Evolutionary conservation across 805 yeast genomes (phyloP).

Genomic region (Hanseniaspora nectarophila): DNA sequence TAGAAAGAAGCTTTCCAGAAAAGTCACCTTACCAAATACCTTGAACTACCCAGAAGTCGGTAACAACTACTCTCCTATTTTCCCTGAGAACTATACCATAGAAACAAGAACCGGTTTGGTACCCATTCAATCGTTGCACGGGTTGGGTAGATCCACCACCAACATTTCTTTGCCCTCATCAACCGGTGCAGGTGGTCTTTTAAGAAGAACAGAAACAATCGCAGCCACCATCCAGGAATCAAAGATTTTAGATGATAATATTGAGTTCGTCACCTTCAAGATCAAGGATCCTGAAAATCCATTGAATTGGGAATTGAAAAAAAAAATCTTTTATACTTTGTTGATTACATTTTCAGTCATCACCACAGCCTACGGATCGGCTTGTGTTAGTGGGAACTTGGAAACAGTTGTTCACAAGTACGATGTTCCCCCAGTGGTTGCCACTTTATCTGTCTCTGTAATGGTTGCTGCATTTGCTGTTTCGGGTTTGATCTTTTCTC

Average conservation of each 20-base stretch:
- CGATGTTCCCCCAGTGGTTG: slow-evolving; percentile 64
- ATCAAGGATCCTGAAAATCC: slow-evolving; percentile 82
- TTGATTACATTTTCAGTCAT: slow-evolving; percentile 61
- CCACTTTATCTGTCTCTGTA: slow-evolving; percentile 66
- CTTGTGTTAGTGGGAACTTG: slow-evolving; percentile 80
- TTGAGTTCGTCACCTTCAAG: slow-evolving; percentile 74
- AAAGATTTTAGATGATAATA: slow-evolving; percentile 28
- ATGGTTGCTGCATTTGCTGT: slow-evolving; percentile 83
- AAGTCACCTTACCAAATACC: slow-evolving; percentile 43
- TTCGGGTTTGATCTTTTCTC: slow-evolving; percentile 86
- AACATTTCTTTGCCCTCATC: neutral
- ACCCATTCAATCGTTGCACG: slow-evolving; percentile 59
- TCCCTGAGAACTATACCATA: slow-evolving; percentile 84
- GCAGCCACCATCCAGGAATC: slow-evolving; percentile 24
- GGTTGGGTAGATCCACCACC: slow-evolving; percentile 41
- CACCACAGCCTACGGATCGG: slow-evolving; percentile 86
- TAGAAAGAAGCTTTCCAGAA: slow-evolving; percentile 48
- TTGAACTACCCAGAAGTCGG: slow-evolving; percentile 34
- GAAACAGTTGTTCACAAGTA: slow-evolving; percentile 53
- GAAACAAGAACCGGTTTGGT: slow-evolving; percentile 86
- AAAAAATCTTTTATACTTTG: slow-evolving; percentile 57
- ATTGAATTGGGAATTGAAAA: slow-evolving; percentile 56
- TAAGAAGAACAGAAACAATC: slow-evolving; percentile 31
- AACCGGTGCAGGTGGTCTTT: slow-evolving; percentile 19
- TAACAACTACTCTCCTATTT: slow-evolving; percentile 41